Evolutionary conservation across 2,329 filamentous ascomycete species (phyloP), one percentile per base, ranked within the genome.

Genomic region (Amphichorda felina): DNA sequence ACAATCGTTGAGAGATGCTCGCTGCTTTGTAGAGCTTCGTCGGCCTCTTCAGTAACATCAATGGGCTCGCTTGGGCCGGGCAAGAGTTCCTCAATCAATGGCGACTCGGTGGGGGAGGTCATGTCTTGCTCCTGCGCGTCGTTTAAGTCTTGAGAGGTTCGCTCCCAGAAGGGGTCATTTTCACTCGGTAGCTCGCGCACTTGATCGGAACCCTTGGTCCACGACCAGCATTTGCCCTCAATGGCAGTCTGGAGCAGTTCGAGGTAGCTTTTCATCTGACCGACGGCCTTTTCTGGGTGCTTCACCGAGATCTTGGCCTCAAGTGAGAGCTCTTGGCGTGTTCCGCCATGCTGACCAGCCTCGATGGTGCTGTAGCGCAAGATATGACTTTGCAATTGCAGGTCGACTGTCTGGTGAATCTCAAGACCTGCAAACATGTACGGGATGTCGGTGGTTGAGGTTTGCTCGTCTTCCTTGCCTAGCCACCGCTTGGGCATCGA

Each of bases 281-380:
- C 13, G 22, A 16, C n/a, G 24, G 18, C 5, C 17, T 10, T 15
- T 13, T 29, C 27, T 8, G 16, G 8, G 4, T 29, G 16, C 3
- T 16, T 14, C 8, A 10, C 25, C 13, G 10, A 14, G 3, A 16
- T 13, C 16, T 36, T 27, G 13, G 42, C 38, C 15, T 45, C 40
- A 14, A 76, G 56, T 2, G 56, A 60, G 17, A 76, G 49, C 45
- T 71, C 66, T 15, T 66, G 61, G n/a, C 66, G 59, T 10, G 62
- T 63, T 5, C 69, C 69, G 34, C 64, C 66, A 39, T 67, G 63
- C 34, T 60, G 58, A 0, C 69, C 70, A 5, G 60, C 67, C 40
- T 74, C 64, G 41, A 73, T 59, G 44, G 59, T 64, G 15, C 60
- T 68, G 57, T 74, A 73, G 7, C 56, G 59, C 8, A 76, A 51